phyloP scores from a whole-genome alignment of 371 early-diverging fungal species.

The Syncephalastrum contaminatum region DNA sequence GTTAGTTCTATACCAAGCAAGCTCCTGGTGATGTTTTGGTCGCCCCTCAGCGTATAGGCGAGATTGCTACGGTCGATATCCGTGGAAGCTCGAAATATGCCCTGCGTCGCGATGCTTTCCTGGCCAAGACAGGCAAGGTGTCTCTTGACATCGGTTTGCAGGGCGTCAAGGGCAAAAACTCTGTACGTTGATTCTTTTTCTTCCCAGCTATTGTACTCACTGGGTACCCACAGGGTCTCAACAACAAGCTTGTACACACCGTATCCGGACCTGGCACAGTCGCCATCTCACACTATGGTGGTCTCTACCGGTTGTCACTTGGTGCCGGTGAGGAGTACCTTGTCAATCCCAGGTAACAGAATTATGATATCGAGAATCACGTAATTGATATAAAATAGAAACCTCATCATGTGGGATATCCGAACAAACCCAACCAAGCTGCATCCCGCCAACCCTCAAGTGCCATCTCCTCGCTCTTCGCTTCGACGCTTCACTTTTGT shows the following conservation, averaged over 20 bases:
- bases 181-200: constrained; percentile 10
- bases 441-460: constrained; percentile 23
- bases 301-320: constrained; percentile 69
- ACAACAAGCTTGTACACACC: constrained; percentile 62
- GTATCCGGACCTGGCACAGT: constrained; percentile 70
- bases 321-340: constrained; percentile 69
- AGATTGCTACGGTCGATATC: constrained; percentile 63
- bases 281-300: constrained; percentile 72
- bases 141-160: constrained; percentile 54
- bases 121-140: constrained; percentile 69
- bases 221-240: constrained; percentile 53
- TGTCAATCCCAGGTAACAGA: constrained; percentile 62
- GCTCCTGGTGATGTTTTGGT: constrained; percentile 68
- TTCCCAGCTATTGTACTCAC: constrained; percentile 9
- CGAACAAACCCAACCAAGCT: constrained; percentile 40
- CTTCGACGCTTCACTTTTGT: constrained; percentile 35
- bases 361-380: background rate
- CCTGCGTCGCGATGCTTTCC: constrained; percentile 65
- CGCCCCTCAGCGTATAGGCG: constrained; percentile 65
- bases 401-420: constrained; percentile 58
- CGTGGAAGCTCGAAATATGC: constrained; percentile 63
- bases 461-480: constrained; percentile 41
- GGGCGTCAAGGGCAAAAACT: constrained; percentile 28
- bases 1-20: constrained; percentile 60
- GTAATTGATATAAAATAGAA: constrained; percentile 6